Evolutionary conservation across 2,329 filamentous ascomycete genomes (phyloP), one percentile per base, ranked within the genome.

Genomic region (Kalaharituber pfeilii): DNA sequence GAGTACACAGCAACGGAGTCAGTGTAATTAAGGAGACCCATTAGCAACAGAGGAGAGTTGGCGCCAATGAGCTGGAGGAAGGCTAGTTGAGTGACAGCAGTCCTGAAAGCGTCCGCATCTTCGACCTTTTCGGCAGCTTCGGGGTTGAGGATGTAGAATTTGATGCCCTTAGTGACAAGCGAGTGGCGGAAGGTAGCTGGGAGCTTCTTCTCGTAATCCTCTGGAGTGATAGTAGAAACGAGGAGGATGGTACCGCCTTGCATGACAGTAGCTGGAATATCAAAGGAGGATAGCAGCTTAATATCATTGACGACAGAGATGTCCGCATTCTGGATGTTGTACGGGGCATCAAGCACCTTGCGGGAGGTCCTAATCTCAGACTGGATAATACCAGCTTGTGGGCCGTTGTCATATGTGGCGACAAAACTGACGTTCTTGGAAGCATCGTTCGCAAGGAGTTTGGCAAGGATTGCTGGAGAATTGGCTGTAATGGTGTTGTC

Each of bases 171-270:
- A 64, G 79, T 74, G 53, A 79, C 78, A 51, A 95, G 70, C 13
- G 76, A 73, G 69, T 84, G 86, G 65, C 84, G 81, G 60, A 91
- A 77, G 49, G 73, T 67, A 33, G 75, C 73, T 1, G 86, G 78
- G 5, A 98, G 72, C 63, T 84, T 81, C 76, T 93, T 94, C 72
- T 96, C 89, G 5, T 88, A 68, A 30, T 95, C 87, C 45, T 93
- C 89, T 51, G 86, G 79, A 71, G 94, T 94, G 67, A 86, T 79
- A 62, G 80, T 81, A 26, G 85, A 76, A 64, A 81, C 84, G 42
- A 95, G 65, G 53, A 95, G 75, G 45, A 95, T 69, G 59, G 80
- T 82, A 53, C 83, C 84, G 52, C 79, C 78, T 39, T 76, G 64
- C 69, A 84, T 86, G 58, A 89, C 71, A 51, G 76, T 80, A 59